These are phyloP conservation scores for Trichaptum fuscoviolaceum DNA, from an alignment of 768 basidiomycete species.

Conservation along the genomic window DNA sequence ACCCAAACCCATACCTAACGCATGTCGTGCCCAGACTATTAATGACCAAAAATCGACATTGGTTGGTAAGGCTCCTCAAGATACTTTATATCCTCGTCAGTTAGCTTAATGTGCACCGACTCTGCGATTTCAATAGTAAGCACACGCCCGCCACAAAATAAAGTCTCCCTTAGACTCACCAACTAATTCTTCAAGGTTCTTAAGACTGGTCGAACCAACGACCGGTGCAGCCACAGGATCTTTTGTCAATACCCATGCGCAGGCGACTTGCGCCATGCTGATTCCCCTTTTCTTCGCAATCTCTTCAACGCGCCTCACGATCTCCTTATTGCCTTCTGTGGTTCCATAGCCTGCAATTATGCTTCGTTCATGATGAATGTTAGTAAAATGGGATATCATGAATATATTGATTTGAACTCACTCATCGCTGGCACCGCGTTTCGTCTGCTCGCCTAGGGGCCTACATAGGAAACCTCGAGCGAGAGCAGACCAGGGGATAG, in stretches of 20 bases:
- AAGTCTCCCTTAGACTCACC: conserved; percentile 23
- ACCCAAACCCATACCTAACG: too few relatives aligned
- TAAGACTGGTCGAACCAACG: conserved; percentile 46
- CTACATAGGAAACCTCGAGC: conserved; percentile 46
- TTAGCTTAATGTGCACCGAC: conserved; percentile 43
- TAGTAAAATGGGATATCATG: not conserved
- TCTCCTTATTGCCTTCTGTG: conserved; percentile 28
- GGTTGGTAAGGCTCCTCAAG: conserved; percentile 52
- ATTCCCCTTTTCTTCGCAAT: conserved; percentile 46
- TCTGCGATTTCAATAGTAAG: conserved; percentile 19
- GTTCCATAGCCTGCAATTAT: conserved; percentile 18
- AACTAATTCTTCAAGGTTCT: conserved; percentile 48
- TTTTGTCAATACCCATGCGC: conserved; percentile 47
- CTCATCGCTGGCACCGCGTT: conserved; percentile 34
- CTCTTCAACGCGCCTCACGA: conserved; percentile 44
- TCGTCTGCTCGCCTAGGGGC: conserved; percentile 33
- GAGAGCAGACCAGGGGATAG: conserved; percentile 57
- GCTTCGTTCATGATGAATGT: conserved; percentile 7
- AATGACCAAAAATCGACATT: conserved; percentile 39
- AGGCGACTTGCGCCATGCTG: conserved; percentile 52
- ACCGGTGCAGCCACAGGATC: conserved; percentile 50
- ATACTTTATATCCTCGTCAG: conserved; percentile 50
- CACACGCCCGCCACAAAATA: not conserved
- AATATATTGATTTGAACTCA: not conserved
- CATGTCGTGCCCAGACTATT: not conserved